Conservation (phyloP, 345 rosid species). For the Euclidium syriacum region DNA sequence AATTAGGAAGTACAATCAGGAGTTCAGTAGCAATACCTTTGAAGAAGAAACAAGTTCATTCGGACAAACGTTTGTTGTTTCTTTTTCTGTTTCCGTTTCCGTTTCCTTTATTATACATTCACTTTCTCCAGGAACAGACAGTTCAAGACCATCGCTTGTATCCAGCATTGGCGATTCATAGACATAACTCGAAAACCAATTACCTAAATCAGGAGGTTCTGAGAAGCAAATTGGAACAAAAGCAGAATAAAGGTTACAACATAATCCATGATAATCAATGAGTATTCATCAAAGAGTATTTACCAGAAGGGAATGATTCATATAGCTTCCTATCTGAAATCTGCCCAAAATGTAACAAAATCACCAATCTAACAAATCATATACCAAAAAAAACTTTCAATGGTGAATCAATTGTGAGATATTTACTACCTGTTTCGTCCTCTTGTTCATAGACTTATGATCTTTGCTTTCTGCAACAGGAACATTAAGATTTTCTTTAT, state of each 20-base stretch:
- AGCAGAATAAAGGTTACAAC: background rate
- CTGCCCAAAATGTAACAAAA: conserved; percentile 17
- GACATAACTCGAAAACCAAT: conserved; percentile 63
- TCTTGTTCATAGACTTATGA: conserved; percentile 18
- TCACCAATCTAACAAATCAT: background rate
- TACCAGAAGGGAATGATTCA: conserved; percentile 42
- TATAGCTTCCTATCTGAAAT: conserved; percentile 22
- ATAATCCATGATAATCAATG: background rate
- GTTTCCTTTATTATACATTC: conserved; percentile 21
- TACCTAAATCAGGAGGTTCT: conserved; percentile 57
- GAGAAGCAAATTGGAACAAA: conserved; percentile 6
- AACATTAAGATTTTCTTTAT: background rate
- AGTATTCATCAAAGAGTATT: background rate
- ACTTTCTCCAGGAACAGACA: conserved; percentile 22
- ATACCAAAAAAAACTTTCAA: background rate
- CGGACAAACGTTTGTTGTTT: background rate
- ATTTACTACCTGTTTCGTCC: conserved; percentile 22
- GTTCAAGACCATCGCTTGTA: conserved; percentile 34
- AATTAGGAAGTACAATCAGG: background rate
- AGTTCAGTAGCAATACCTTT: conserved; percentile 2
- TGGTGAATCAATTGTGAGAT: background rate
- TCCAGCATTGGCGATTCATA: conserved; percentile 52
- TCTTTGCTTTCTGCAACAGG: background rate
- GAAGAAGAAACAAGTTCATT: conserved; percentile 14
- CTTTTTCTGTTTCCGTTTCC: conserved; percentile 7